Conservation (phyloP, 768 basidiomycete species). For the Lactarius sp. region DNA sequence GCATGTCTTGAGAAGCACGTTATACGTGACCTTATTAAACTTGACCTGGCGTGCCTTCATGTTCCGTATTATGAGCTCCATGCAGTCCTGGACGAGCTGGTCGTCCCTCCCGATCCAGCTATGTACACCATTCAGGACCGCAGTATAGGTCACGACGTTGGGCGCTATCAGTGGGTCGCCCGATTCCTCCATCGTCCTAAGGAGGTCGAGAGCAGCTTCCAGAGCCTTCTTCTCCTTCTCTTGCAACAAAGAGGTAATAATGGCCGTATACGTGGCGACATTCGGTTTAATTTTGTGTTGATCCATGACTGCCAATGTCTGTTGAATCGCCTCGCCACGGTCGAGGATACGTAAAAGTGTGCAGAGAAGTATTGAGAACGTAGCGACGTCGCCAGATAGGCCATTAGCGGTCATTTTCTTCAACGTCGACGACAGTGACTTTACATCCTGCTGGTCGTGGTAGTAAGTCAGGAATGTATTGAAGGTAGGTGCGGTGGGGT, state of each 20-base stretch:
- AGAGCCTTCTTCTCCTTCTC: slow-evolving; percentile 51
- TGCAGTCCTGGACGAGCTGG: slow-evolving; percentile 43
- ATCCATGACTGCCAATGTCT: slow-evolving; percentile 69
- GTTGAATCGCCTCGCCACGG: slow-evolving; percentile 57
- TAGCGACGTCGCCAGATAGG: slow-evolving; percentile 72
- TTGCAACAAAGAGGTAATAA: slow-evolving; percentile 71
- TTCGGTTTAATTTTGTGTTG: slow-evolving; percentile 70
- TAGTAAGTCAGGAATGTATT: slow-evolving; percentile 77
- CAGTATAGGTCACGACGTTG: slow-evolving; percentile 81
- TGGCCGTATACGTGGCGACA: slow-evolving; percentile 68
- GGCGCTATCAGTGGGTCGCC: slow-evolving; percentile 41
- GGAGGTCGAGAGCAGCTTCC: slow-evolving; percentile 58
- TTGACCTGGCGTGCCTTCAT: slow-evolving; percentile 55
- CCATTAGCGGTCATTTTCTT: slow-evolving; percentile 49
- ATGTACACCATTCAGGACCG: slow-evolving; percentile 68
- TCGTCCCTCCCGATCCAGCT: slow-evolving; percentile 49
- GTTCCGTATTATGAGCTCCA: slow-evolving; percentile 45
- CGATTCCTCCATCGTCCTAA: slow-evolving; percentile 69
- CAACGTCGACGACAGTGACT: slow-evolving; percentile 53
- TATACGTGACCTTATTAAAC: slow-evolving; percentile 64
- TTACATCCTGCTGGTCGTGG: slow-evolving; percentile 57
- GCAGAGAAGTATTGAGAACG: slow-evolving; percentile 81
- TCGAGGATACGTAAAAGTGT: slow-evolving; percentile 62
- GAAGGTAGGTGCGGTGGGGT: slow-evolving; percentile 69
- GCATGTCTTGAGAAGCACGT: slow-evolving; percentile 68